A percentile compares a stretch with the other conserved stretches of the same genome.
Conservation (phyloP, 352 stramenopile genomes). For the Phytophthora capsici region DNA sequence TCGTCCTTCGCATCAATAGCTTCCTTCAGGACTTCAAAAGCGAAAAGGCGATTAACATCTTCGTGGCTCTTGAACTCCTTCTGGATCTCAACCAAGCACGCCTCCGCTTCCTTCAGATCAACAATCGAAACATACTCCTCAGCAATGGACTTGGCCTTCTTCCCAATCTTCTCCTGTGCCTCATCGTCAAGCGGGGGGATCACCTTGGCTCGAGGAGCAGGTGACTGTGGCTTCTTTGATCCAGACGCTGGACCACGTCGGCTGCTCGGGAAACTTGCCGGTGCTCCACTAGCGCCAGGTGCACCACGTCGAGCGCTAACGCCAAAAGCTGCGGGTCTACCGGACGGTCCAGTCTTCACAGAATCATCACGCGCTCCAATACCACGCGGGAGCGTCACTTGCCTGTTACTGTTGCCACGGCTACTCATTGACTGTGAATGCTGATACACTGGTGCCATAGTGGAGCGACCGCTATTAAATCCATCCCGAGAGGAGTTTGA, state of each 20-base stretch:
- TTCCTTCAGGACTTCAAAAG: conserved; percentile 60
- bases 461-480: conserved; percentile 50
- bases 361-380: conserved; percentile 65
- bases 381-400: conserved; percentile 54
- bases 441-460: conserved; percentile 64
- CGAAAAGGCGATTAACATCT: conserved; percentile 64
- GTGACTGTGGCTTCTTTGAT: conserved; percentile 46
- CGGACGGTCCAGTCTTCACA: conserved; percentile 63
- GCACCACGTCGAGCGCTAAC: conserved; percentile 23
- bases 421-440: conserved; percentile 60
- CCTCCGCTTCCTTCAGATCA: conserved; percentile 72
- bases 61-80: conserved; percentile 73
- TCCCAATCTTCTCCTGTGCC: conserved; percentile 65
- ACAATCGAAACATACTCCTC: conserved; percentile 83
- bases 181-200: conserved; percentile 65
- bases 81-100: conserved; percentile 65
- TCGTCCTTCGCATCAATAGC: conserved; percentile 76
- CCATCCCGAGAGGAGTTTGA: conserved; percentile 70
- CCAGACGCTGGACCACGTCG: conserved; percentile 18
- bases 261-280: conserved; percentile 39
- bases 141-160: conserved; percentile 80
- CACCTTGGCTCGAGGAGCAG: conserved; percentile 31
- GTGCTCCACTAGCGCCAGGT: conserved; percentile 33
- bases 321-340: conserved; percentile 59
- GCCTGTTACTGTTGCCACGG: conserved; percentile 44